phyloP scores from a whole-genome alignment of 768 basidiomycete species.

The Pholiota conissans region DNA sequence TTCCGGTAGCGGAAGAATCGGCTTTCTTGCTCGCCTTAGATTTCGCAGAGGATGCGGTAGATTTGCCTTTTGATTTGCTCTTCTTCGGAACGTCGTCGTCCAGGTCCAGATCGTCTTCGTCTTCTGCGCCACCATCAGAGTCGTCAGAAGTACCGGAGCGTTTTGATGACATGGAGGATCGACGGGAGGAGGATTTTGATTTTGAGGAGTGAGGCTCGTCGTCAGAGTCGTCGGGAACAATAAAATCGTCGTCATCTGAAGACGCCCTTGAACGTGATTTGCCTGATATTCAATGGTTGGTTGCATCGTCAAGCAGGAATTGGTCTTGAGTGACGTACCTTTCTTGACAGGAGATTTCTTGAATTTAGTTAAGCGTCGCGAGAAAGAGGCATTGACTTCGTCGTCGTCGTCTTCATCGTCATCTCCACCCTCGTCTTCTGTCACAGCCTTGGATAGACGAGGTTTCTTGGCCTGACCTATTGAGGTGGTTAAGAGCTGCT shows the following conservation, averaged over 20 bases:
- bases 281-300: conserved; percentile 25
- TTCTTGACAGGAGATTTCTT: conserved; percentile 61
- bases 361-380: conserved; percentile 61
- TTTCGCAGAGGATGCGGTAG: conserved; percentile 19
- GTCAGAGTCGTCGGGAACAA: conserved; percentile 67
- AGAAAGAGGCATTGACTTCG: conserved; percentile 52
- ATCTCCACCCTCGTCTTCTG: conserved; percentile 55
- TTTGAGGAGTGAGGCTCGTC: conserved; percentile 48
- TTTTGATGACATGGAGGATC: conserved; percentile 48
- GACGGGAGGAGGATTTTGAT: conserved; percentile 50
- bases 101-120: conserved; percentile 21
- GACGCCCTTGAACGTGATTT: conserved; percentile 39
- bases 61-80: conserved; percentile 30
- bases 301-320: not conserved
- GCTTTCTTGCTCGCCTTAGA: conserved; percentile 28
- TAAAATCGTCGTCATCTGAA: conserved; percentile 69
- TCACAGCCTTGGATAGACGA: conserved; percentile 48
- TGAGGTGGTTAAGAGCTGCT: not conserved
- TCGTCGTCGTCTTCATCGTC: conserved; percentile 59
- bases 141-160: conserved; percentile 36
- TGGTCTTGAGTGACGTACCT: conserved; percentile 33
- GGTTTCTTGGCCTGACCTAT: conserved; percentile 59
- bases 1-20: conserved; percentile 25
- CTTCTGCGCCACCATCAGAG: conserved; percentile 42
- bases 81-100: conserved; percentile 28